These are phyloP conservation scores for Cyclospora cayetanensis DNA, from an alignment of 169 alveolate genomes.

Conservation along the genomic window DNA sequence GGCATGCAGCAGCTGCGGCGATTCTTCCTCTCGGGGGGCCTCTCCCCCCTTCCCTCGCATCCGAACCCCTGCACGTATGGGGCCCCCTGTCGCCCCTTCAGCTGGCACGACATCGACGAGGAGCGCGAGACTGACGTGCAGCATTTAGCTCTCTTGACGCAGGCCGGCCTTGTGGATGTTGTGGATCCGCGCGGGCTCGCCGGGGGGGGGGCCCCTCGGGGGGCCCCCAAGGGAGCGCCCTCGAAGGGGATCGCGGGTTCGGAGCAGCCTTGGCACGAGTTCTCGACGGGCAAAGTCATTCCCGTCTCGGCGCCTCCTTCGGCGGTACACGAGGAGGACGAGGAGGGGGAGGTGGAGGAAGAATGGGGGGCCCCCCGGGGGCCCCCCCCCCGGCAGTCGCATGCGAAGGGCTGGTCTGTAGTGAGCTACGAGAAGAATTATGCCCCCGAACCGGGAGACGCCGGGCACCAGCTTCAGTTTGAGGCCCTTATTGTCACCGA, in stretches of 20 bases:
- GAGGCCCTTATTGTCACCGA: slow-evolving; percentile 73
- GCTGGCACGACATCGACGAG: slow-evolving; percentile 79
- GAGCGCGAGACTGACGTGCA: slow-evolving; percentile 79
- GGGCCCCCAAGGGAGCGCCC: neutral
- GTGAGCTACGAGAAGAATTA: slow-evolving; percentile 78
- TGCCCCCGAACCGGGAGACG: slow-evolving; percentile 79
- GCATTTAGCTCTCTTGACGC: slow-evolving; percentile 77
- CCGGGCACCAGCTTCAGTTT: slow-evolving; percentile 80
- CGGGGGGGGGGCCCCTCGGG: neutral
- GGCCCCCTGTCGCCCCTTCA: slow-evolving; percentile 82
- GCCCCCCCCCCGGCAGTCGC: neutral
- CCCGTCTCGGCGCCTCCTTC: neutral
- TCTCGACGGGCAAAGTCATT: neutral
- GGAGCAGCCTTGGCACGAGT: neutral
- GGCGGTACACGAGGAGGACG: neutral
- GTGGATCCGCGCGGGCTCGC: neutral
- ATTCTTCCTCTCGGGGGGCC: slow-evolving; percentile 79
- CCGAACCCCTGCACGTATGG: slow-evolving; percentile 83
- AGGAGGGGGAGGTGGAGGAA: neutral
- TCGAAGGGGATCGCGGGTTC: neutral
- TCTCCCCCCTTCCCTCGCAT: slow-evolving; percentile 78
- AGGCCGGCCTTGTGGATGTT: slow-evolving; percentile 77
- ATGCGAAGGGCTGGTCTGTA: slow-evolving; percentile 73
- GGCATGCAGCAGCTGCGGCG: slow-evolving; percentile 81
- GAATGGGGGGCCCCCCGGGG: neutral